Evolutionary conservation across 2,329 filamentous ascomycete genomes (phyloP), one percentile per base, ranked within the genome.

Genomic region (Cytospora schulzeri): DNA sequence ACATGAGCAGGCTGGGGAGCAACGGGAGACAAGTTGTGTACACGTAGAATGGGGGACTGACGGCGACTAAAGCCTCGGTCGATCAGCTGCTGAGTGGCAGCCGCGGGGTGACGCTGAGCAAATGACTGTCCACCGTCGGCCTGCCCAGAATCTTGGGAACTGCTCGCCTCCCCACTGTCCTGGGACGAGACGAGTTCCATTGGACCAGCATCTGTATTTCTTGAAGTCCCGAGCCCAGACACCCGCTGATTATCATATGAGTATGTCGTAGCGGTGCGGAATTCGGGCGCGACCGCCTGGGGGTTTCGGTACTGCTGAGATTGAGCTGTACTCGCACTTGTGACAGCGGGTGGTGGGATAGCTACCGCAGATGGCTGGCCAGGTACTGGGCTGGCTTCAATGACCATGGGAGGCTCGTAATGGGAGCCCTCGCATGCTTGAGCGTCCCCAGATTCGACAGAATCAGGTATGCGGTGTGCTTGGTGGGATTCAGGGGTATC

Each of bases 1-100:
- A 86, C 87, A 72, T 91, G 89, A 57, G 88, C 87, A 60, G 91
- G 90, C 72, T 91, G 91, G 29, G 91, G 91, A 59, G 91, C 91
- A 72, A 89, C 78, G 51, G 89, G 90, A 41, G 88, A 88, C 58
- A 88, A 85, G 71, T 93, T 88, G 73, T 93, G 89, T 70, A 88
- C 88, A 72, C 88, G 87, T 70, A 93, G 82, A 64, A 93, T 79
- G 60, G 88, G 87, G 67, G 89, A 83, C 59, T 85, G 77, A 69
- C 75, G 80, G 70, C 73, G 76, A 68, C 71, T 79, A 72, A 73
- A 76, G 72, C 72, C 73, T 69, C 75, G 74, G 73, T 72, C 78
- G 70, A 75, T 72, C 65, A 76, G 73, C 68, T 73, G 76, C 70
- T 73, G 74, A 54, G 74, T 73, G 60, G 71, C 71, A 62, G 70